Evolutionary conservation across 441 rosid species (phyloP).

Genomic region (Populus trichocarpa): DNA sequence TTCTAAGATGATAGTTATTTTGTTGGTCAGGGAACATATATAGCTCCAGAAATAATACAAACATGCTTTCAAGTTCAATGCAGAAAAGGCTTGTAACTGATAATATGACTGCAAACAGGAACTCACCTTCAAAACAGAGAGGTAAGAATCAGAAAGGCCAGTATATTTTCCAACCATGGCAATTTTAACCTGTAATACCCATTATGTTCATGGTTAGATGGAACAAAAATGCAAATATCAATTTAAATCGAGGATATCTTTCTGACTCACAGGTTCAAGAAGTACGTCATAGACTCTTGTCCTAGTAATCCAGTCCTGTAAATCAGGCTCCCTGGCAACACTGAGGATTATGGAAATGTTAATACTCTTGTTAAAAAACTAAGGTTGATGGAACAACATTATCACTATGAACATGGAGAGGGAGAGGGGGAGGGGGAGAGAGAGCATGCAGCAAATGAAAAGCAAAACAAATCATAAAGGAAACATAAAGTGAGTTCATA

Average conservation of each 20-base stretch:
- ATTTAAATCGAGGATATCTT: background rate
- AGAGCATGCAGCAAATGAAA: slow-evolving; percentile 2
- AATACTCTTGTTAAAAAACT: slow-evolving; percentile 5
- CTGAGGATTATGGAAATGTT: slow-evolving; percentile 40
- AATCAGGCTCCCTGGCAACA: slow-evolving; percentile 41
- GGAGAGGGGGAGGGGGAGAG: background rate
- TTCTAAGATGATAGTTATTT: too few relatives aligned
- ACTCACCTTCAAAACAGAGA: slow-evolving; percentile 67
- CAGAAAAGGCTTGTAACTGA: background rate
- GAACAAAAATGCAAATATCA: background rate
- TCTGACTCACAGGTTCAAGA: slow-evolving; percentile 59
- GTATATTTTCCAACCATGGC: too few relatives aligned
- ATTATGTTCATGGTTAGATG: slow-evolving; percentile 12
- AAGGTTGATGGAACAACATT: background rate
- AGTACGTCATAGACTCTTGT: slow-evolving; percentile 64
- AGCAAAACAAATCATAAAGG: slow-evolving; percentile 7
- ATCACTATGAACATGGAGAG: background rate
- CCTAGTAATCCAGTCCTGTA: slow-evolving; percentile 67
- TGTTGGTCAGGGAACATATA: background rate
- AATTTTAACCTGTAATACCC: slow-evolving; percentile 28
- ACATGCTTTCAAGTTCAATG: background rate
- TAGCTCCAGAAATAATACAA: background rate
- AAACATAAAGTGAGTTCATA: slow-evolving; percentile 15
- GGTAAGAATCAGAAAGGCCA: slow-evolving; percentile 4
- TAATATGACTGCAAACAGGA: background rate